Evolutionary conservation across 805 yeast species (phyloP), one percentile per base, ranked within the genome.

Genomic region (Wickerhamomyces strasburgensis): DNA sequence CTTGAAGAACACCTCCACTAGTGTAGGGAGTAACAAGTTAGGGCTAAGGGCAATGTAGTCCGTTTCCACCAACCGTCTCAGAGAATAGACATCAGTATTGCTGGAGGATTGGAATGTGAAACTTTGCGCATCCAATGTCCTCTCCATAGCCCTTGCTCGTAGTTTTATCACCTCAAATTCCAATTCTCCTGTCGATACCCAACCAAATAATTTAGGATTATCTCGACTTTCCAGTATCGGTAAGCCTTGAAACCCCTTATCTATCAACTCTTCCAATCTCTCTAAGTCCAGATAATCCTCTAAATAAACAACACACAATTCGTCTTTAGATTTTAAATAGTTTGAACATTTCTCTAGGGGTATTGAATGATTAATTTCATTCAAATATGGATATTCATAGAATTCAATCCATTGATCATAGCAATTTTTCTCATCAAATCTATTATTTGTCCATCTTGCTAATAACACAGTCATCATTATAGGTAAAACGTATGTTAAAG

Each of bases 401-500:
- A 60, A 58, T 16, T 58, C 51, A 25, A 73, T 62, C 79, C 79
- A 73, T 29, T 58, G 52, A 39, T 85, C 93, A 52, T 84, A 84
- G 34, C 84, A 76, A 33, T 84, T 82, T 28, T 68, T 68, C 34
- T 67, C 69, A 15, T 72, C 63, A 29, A 81, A 58, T 35, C 74
- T 65, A 51, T 86, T 93, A 45, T 76, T 80, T n/a, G 78, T 70
- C 60, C 84, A 72, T 49, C 84, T 79, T 33, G 89, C 75, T 7
- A 79, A 68, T 67, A 87, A 73, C 3, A 85, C 95, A 1, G 89
- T 82, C 11, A 78, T 64, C 96, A 86, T 86, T 21, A 86, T 82
- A 0, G 96, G 96, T 30, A 86, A 64, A 2, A 85, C 87, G 52
- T 86, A 86, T 0, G 84, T 73, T 33, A 87, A 68, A 0, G 95